Evolutionary conservation across 805 yeast species (phyloP).

Genomic region (Yarrowia osloensis): DNA sequence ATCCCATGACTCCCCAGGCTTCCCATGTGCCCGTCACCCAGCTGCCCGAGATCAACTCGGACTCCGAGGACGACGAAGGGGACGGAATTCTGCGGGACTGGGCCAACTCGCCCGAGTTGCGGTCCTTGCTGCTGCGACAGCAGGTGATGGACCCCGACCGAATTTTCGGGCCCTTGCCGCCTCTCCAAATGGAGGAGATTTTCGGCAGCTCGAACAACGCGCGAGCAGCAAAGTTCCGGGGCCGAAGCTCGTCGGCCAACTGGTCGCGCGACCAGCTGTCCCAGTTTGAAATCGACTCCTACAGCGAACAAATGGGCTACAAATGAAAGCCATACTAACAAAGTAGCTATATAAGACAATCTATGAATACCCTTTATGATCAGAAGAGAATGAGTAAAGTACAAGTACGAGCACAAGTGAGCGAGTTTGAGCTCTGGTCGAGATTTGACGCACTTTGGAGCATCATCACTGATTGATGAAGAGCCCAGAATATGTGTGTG

Average conservation of each 20-base stretch:
- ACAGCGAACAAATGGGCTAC: slow-evolving; percentile 53
- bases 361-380: not conserved
- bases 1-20: slow-evolving; percentile 27
- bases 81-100: slow-evolving; percentile 55
- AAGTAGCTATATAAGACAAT: slow-evolving; percentile 19
- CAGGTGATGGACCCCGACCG: slow-evolving; percentile 59
- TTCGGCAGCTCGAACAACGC: slow-evolving; percentile 51
- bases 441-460: too few relatives aligned
- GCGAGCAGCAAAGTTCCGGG: slow-evolving; percentile 49
- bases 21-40: slow-evolving; percentile 25
- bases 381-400: not conserved
- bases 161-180: slow-evolving; percentile 75
- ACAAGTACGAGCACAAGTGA: not conserved
- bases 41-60: slow-evolving; percentile 42
- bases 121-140: slow-evolving; percentile 52
- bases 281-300: slow-evolving; percentile 50
- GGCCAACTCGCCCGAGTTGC: slow-evolving; percentile 63
- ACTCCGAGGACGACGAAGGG: slow-evolving; percentile 56
- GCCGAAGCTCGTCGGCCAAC: slow-evolving; percentile 56
- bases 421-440: too few relatives aligned
- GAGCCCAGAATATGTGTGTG: too few relatives aligned
- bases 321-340: slow-evolving; percentile 22
- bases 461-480: too few relatives aligned
- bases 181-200: slow-evolving; percentile 67
- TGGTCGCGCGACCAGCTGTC: slow-evolving; percentile 54